These are phyloP conservation scores for Metarhizium humberi DNA, from an alignment of 2,329 filamentous ascomycete species.

Conservation along the genomic window DNA sequence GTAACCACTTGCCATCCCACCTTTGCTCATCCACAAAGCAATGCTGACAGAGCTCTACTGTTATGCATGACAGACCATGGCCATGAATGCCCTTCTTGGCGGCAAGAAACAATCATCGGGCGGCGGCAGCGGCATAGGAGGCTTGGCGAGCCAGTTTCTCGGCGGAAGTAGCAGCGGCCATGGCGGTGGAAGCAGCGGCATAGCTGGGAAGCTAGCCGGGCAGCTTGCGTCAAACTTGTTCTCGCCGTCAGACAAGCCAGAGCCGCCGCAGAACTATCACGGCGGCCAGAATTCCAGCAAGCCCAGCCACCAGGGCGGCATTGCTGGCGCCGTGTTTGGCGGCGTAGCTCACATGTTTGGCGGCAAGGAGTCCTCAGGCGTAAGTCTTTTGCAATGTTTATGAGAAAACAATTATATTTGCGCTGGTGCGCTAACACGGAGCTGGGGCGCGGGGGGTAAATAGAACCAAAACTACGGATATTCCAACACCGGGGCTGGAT, in stretches of 20 bases:
- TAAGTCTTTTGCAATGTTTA: background rate
- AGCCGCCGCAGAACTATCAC: constrained; percentile 37
- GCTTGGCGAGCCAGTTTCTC: constrained; percentile 38
- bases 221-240: constrained; percentile 48
- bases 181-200: constrained; percentile 27
- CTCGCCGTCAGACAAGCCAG: constrained; percentile 37
- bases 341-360: constrained; percentile 46
- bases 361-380: constrained; percentile 28
- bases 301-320: constrained; percentile 31
- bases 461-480: constrained; percentile 54
- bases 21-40: background rate
- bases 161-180: constrained; percentile 24
- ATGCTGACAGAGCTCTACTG: background rate
- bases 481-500: constrained; percentile 42
- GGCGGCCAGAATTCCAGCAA: constrained; percentile 32
- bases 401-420: background rate
- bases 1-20: constrained; percentile 21
- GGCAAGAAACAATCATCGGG: constrained; percentile 24
- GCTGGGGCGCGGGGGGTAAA: too few relatives aligned
- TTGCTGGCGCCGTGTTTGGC: constrained; percentile 45
- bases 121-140: constrained; percentile 31
- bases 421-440: constrained; percentile 6
- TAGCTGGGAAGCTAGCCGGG: constrained; percentile 46
- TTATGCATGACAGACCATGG: constrained; percentile 38
- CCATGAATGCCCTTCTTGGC: constrained; percentile 49